Percentiles rank a stretch among this genome's conserved stretches.
Evolutionary conservation across 1,139 yeast genomes (phyloP).

Genomic region (Hanseniaspora sp.): DNA sequence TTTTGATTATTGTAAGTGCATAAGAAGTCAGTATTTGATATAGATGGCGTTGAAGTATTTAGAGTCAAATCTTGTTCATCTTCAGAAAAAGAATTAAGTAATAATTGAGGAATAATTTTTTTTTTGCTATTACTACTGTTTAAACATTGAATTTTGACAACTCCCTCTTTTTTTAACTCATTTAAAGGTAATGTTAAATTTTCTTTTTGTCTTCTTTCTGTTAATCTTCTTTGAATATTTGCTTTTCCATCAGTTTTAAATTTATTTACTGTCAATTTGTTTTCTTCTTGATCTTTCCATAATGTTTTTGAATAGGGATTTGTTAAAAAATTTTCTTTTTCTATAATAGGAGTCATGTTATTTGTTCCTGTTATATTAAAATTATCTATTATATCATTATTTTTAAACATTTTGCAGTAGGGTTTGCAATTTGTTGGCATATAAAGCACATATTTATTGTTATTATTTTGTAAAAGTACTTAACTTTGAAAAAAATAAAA

Average conservation of each 20-base stretch:
- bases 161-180: background rate
- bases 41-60: background rate
- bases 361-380: conserved; percentile 21
- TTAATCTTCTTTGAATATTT: conserved; percentile 19
- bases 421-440: background rate
- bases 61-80: background rate
- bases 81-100: background rate
- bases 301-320: conserved; percentile 29
- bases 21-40: too few species aligned
- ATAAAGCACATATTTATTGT: too few species aligned
- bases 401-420: conserved; percentile 23
- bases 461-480: too few species aligned
- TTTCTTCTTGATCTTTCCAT: conserved; percentile 27
- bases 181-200: background rate
- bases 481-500: too few species aligned
- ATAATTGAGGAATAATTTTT: background rate
- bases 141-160: too few species aligned
- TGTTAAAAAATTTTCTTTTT: conserved; percentile 12
- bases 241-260: conserved; percentile 18
- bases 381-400: conserved; percentile 23
- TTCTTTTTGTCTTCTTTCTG: background rate
- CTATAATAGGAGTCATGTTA: conserved; percentile 28
- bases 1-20: background rate
- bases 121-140: background rate
- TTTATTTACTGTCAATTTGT: conserved; percentile 21